phyloP scores from a whole-genome alignment of 2,329 filamentous ascomycete genomes.

The Ophiostoma triangulosporum region DNA sequence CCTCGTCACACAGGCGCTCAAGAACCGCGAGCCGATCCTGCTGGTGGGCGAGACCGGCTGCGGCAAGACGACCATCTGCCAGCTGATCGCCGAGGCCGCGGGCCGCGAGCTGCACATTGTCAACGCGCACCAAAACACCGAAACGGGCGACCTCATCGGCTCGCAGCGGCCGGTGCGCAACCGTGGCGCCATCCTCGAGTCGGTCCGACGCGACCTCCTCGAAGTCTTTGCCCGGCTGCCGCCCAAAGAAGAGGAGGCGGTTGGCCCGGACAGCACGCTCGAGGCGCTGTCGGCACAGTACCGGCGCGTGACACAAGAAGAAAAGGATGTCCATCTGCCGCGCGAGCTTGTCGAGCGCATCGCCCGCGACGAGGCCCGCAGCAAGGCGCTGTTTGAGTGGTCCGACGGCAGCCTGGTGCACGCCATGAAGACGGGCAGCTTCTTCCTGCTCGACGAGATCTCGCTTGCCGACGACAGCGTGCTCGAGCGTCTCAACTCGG shows the following conservation, averaged over 20 bases:
- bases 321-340: slow-evolving; percentile 31
- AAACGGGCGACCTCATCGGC: slow-evolving; percentile 93
- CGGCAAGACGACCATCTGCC: slow-evolving; percentile 93
- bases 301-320: slow-evolving; percentile 33
- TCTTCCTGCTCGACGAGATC: slow-evolving; percentile 94
- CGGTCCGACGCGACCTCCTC: slow-evolving; percentile 48
- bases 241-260: background rate
- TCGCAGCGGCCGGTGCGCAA: slow-evolving; percentile 88
- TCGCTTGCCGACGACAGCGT: slow-evolving; percentile 97
- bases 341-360: slow-evolving; percentile 34
- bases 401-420: slow-evolving; percentile 84
- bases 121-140: slow-evolving; percentile 96
- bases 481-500: slow-evolving; percentile 88
- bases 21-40: slow-evolving; percentile 85
- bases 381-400: slow-evolving; percentile 90
- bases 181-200: slow-evolving; percentile 55
- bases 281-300: slow-evolving; percentile 48
- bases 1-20: slow-evolving; percentile 72
- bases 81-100: slow-evolving; percentile 74
- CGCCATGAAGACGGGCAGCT: slow-evolving; percentile 79
- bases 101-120: slow-evolving; percentile 70
- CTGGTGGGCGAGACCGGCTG: slow-evolving; percentile 95
- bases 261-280: slow-evolving; percentile 25
- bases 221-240: slow-evolving; percentile 24
- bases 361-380: slow-evolving; percentile 40